Evolutionary conservation across 768 basidiomycete species (phyloP), one percentile per base, ranked within the genome.

Genomic region (Nidula microcarpa): DNA sequence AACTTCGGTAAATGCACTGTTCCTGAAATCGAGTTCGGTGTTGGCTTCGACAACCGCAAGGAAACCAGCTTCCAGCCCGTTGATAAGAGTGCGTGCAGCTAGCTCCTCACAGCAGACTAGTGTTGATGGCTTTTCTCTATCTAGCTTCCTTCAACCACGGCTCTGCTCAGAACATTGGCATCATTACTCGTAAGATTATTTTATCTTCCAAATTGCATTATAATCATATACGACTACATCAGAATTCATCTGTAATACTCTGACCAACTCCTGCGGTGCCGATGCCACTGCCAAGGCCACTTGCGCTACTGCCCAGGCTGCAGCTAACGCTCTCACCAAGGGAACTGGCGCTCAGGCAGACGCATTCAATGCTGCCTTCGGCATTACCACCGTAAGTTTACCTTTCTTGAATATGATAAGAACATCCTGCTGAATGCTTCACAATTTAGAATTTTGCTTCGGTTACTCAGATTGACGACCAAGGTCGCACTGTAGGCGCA

Each of bases 311-410:
- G 79, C 77, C 7, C 45, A 63, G 43, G 55, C 71, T 33, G 77
- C 79, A 50, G 80, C 80, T 14, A 62, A 64, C 52, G 68, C 76
- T 35, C 73, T 67, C 7, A 47, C 73, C 1, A 68, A 71, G 5
- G 70, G 69, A 55, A 73, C 72, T 33, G 84, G 84, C 57, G 75
- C 68, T 9, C 79, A 82, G 58, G 84, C 85, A 13, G 85, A 86
- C 63, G 76, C 71, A 4, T 87, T 85, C 75, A 86, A 87, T 66
- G 72, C 70, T 14, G 76, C 65, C 43, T 82, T 86, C 56, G 81
- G 79, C 16, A 74, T 81, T 54, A 66, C 46, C 4, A 84, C 83
- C 47, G 75, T 76, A 47, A 47, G 70, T 61, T n/a, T 47, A 43
- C 11, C 6, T 5, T 23, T 53, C 13, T 17, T 7, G 1, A 11